Evolutionary conservation across 805 yeast genomes (phyloP), one percentile per base, ranked within the genome.

Genomic region (Candida stauntonica): DNA sequence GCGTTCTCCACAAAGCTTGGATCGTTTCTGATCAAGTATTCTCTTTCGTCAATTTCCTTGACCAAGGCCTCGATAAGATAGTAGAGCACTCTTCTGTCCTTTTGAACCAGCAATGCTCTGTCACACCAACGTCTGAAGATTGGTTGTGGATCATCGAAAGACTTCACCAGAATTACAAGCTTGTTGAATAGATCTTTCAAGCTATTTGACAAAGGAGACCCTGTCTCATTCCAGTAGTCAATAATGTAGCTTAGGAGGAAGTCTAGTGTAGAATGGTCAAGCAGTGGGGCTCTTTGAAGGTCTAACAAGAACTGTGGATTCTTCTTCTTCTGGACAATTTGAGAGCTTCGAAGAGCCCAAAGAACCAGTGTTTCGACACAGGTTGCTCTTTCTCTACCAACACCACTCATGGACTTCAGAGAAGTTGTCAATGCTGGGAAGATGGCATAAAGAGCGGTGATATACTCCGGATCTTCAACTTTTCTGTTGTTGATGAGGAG

Each of bases 151-250:
- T 32, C 45, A 1, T 52, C 48, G 31, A 61, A 44, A 14, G 46
- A 44, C 24, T 62, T 62, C 29, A 72, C 35, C 17, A 77, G 63
- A 2, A 50, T 44, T 9, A 81, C 55, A 35, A 81, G 52, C 48
- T 81, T 86, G 3, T 57, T 38, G 33, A 86, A 72, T 32, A 87
- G 52, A 23, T 77, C 84, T 38, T 68, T 72, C 36, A 86, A 57
- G 0, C 94, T 80, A 52, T 82, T 85, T 5, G 81, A 77, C 19
- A 85, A 57, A 0, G 94, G 79, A 2, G 84, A 77, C 5, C 82
- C 79, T 2, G 85, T 73, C 35, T 80, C 85, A 37, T 75, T 77
- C 79, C 88, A 79, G 55, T 74, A 79, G 47, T 79, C 88, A 27
- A 81, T 60, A 12, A 82, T 69, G 55, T 73, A 82, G 17, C 65